Evolutionary conservation across 768 basidiomycete genomes (phyloP), one percentile per base, ranked within the genome.

Genomic region (Rhodotorula kratochvilovae): DNA sequence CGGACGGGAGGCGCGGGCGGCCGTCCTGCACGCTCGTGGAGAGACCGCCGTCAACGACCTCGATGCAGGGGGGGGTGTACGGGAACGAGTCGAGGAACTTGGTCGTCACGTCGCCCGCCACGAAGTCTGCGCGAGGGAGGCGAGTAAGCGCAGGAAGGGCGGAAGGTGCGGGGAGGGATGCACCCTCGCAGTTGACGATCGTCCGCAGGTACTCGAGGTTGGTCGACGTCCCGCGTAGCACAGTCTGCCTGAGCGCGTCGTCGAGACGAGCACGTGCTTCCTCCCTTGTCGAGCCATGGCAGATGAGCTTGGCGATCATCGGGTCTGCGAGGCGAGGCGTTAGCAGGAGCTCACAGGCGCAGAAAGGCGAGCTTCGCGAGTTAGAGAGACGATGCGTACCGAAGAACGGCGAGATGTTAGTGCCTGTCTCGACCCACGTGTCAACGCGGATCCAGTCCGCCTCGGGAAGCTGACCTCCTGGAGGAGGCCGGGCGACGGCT

Each of bases 401-500:
- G 54, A 74, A 71, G 62, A 73, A 70, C 25, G 82, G 82, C 39
- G 88, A 87, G n/a, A 87, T 75, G 27, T 68, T 66, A 2, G 78
- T 77, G 17, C 79, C 79, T 15, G 78, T 79, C n/a, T 85, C 80
- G 27, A 88, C 78, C 87, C 87, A 88, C 2, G 82, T 81, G 50
- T 81, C 76, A 61, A 79, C 67, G 15, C 80, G 67, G 25, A 79
- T 67, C 42, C 76, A 77, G 4, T 57, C 25, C 17, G 76, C 51
- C 5, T 73, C 50, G 0, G 80, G 79, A 85, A 79, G 1, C 81
- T 74, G 5, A 89, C 87, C 48, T 81, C 66, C 69, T 88, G 87
- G n/a, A 89, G 81, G 0, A 88, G 79, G 0, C 88, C 88, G 25
- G 88, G 85, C 50, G 84, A 83, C 12, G 88, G 88, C 59, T 81